phyloP scores from a whole-genome alignment of 768 basidiomycete species.

The Kwoniella europaea region DNA sequence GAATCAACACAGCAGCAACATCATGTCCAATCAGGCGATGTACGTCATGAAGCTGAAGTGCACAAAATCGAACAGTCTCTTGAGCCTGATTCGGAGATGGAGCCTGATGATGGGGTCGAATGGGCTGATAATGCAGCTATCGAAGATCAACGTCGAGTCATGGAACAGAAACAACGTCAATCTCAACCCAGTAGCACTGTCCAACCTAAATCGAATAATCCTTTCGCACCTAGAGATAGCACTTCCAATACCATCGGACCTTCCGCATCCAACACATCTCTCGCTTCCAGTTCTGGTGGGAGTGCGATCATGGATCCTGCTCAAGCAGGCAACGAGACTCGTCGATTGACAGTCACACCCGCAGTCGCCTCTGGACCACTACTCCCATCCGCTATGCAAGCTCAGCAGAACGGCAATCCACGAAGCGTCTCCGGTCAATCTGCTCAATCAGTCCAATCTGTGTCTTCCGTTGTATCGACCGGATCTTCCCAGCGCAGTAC shows the following conservation, averaged over 20 bases:
- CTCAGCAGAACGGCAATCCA: slow-evolving; percentile 19
- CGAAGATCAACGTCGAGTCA: slow-evolving; percentile 57
- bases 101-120: slow-evolving; percentile 76
- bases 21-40: slow-evolving; percentile 65
- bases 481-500: slow-evolving; percentile 25
- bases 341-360: slow-evolving; percentile 78
- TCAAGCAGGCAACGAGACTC: slow-evolving; percentile 70
- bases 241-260: background rate
- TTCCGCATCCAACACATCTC: slow-evolving; percentile 53
- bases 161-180: slow-evolving; percentile 33
- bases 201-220: slow-evolving; percentile 46
- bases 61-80: slow-evolving; percentile 21
- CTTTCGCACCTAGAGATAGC: slow-evolving; percentile 35
- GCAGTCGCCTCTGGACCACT: slow-evolving; percentile 63
- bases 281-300: slow-evolving; percentile 22
- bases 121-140: slow-evolving; percentile 80
- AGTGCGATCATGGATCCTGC: slow-evolving; percentile 67
- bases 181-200: slow-evolving; percentile 37
- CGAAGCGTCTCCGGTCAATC: slow-evolving; percentile 65
- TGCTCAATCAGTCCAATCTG: slow-evolving; percentile 58
- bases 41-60: slow-evolving; percentile 39
- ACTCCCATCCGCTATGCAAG: slow-evolving; percentile 39
- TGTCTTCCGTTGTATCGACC: slow-evolving; percentile 37
- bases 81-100: slow-evolving; percentile 62
- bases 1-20: slow-evolving; percentile 41